Percentiles rank a stretch among this genome's conserved stretches.
Evolutionary conservation across 2,329 filamentous ascomycete species (phyloP).

Genomic region (Beauveria australis): DNA sequence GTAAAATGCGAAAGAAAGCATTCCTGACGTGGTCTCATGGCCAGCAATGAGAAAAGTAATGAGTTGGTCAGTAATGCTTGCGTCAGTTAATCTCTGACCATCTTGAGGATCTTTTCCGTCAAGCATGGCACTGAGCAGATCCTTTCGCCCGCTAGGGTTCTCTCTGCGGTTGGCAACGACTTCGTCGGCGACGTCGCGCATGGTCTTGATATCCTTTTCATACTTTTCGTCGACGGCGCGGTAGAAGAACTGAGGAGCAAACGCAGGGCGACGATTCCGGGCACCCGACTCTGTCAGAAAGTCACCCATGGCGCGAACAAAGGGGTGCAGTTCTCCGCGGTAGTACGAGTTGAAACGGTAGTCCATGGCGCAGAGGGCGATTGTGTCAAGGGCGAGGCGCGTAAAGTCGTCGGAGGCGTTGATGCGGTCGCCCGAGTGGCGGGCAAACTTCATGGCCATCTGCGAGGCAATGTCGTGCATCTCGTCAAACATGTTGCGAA

Average conservation of each 20-base stretch:
- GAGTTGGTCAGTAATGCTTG: constrained; percentile 60
- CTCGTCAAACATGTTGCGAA: constrained; percentile 60
- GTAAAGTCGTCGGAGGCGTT: constrained; percentile 60
- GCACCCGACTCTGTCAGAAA: constrained; percentile 50
- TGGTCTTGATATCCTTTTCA: constrained; percentile 42
- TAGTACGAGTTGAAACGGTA: constrained; percentile 72
- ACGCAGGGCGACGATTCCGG: constrained; percentile 38
- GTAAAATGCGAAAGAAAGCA: constrained; percentile 58
- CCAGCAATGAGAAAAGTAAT: constrained; percentile 65
- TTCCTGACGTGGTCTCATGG: constrained; percentile 63
- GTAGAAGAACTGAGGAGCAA: constrained; percentile 41
- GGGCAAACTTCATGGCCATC: constrained; percentile 59
- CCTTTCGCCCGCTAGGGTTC: constrained; percentile 50
- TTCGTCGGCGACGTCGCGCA: constrained; percentile 49
- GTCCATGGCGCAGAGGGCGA: constrained; percentile 64
- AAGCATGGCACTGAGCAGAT: constrained; percentile 64
- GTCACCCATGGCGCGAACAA: constrained; percentile 59
- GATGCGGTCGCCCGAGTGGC: constrained; percentile 50
- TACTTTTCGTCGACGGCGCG: constrained; percentile 42
- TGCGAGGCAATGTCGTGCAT: constrained; percentile 62
- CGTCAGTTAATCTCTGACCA: constrained; percentile 54
- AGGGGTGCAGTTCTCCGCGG: constrained; percentile 58
- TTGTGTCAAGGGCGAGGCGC: constrained; percentile 62
- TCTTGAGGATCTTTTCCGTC: constrained; percentile 59
- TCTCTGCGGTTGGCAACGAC: constrained; percentile 51